phyloP scores from a whole-genome alignment of 2,329 filamentous ascomycete species.

The Pseudocercospora cruenta region DNA sequence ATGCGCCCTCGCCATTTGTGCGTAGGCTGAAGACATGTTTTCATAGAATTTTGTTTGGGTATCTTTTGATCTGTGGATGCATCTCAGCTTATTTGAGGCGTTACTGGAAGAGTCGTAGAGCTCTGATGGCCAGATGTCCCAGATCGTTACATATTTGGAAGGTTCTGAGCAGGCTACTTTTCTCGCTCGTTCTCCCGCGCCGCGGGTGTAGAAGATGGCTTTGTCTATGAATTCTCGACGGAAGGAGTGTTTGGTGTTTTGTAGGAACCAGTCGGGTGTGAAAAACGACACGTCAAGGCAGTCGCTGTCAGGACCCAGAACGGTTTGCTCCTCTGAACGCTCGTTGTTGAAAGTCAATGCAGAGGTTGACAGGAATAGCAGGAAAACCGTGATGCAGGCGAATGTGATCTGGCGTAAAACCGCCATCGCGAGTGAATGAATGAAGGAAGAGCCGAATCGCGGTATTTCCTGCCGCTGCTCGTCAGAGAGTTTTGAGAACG shows the following conservation, averaged over 20 bases:
- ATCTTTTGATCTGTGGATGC: not conserved
- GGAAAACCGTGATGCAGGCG: not conserved
- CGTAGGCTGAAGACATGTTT: slow-evolving; percentile 2
- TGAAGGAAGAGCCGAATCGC: not conserved
- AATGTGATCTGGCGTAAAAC: not conserved
- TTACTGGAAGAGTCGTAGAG: not conserved
- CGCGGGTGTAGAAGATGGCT: slow-evolving; percentile 9
- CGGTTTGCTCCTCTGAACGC: not conserved
- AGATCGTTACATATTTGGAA: slow-evolving; percentile 3
- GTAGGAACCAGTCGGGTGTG: slow-evolving; percentile 7
- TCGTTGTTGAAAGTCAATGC: not conserved
- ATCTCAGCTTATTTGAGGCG: not conserved
- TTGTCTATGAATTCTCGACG: not conserved
- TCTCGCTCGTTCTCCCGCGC: not conserved
- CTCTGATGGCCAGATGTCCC: slow-evolving; percentile 8
- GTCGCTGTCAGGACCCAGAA: not conserved
- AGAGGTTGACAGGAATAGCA: not conserved
- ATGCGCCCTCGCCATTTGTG: not conserved
- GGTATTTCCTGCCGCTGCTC: too few relatives aligned
- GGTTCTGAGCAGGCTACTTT: not conserved
- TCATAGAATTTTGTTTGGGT: not conserved
- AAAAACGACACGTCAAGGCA: not conserved
- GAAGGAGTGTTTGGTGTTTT: not conserved
- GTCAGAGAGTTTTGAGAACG: not conserved
- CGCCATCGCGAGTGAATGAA: not conserved